Conservation (phyloP, 2,329 filamentous ascomycete genomes). For the Clonostachys rosea region DNA sequence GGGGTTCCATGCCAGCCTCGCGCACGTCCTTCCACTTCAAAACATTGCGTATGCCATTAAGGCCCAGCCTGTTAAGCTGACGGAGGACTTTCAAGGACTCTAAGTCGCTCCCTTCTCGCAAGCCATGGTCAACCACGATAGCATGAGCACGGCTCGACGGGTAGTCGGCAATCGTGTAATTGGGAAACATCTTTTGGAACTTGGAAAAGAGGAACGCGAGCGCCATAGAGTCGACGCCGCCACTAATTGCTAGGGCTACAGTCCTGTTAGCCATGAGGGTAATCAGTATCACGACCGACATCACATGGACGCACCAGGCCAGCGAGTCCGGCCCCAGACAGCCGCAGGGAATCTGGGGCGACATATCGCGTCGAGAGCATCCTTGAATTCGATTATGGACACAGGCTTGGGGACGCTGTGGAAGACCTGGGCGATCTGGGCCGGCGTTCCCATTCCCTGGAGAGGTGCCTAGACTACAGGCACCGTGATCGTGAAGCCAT, state of each 20-base stretch:
- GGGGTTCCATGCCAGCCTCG: conserved; percentile 19
- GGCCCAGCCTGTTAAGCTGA: conserved; percentile 29
- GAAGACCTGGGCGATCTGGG: conserved; percentile 16
- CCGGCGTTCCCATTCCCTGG: conserved; percentile 22
- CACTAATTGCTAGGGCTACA: conserved; percentile 76
- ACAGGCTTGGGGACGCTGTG: conserved; percentile 31
- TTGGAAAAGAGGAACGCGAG: conserved; percentile 69
- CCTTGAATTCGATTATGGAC: conserved; percentile 27
- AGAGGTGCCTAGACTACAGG: not conserved
- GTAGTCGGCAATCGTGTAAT: conserved; percentile 38
- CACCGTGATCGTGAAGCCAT: not conserved
- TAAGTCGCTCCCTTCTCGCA: conserved; percentile 43
- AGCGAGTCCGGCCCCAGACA: not conserved
- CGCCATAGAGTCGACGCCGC: conserved; percentile 97
- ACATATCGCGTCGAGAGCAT: conserved; percentile 45
- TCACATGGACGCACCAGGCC: not conserved
- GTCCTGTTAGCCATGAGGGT: not conserved
- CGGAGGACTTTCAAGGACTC: conserved; percentile 46
- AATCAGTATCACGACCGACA: too few species aligned
- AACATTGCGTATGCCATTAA: conserved; percentile 15
- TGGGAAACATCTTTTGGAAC: conserved; percentile 23
- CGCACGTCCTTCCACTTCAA: conserved; percentile 40
- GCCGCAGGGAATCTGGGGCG: conserved; percentile 1
- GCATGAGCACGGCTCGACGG: conserved; percentile 33
- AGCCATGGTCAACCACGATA: conserved; percentile 52